Evolutionary conservation across 2,329 filamentous ascomycete species (phyloP), one percentile per base, ranked within the genome.

Genomic region (Cucurbitaria berberidis): DNA sequence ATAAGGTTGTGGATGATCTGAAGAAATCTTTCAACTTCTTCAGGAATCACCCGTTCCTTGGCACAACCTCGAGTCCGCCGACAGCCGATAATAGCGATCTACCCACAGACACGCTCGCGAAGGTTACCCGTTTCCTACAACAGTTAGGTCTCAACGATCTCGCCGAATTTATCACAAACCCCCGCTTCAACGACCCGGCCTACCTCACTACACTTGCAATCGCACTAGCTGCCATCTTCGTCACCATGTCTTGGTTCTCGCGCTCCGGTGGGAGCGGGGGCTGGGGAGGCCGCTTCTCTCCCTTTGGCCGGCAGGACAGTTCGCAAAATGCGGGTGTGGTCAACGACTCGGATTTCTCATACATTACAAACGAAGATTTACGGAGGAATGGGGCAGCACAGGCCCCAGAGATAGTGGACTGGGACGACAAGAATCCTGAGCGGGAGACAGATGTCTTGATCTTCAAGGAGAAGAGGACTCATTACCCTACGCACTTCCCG

Each of bases 361-460:
- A 93, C 78, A 92, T 93, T 69, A 91, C 89, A n/a, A 86, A 87
- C 24, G 85, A 90, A 66, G 89, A 93, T 66, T 74, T 92, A 34
- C 60, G 63, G 81, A 60, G 74, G 69, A 73, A 73, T 35, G 67
- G 72, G 66, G 64, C 74, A n/a, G 80, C 82, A 57, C 71, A 76
- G 19, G 55, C 49, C 8, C 76, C 71, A 3, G 71, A 73, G 57
- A 71, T 74, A 30, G 71, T 74, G 5, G 72, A 75, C 38, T 74
- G 72, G 72, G 70, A 73, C 34, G 72, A 72, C 59, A 72, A 69
- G 62, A 72, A 74, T 47, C 71, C 72, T 1, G 63, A 76, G 63
- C 68, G 87, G 38, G 77, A 89, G 57, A 89, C 89, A 55, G 89
- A 93, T 66, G 80, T 91, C 10, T 77, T 93, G 26, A 74, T 89